Conservation (phyloP, 2,329 filamentous ascomycete species). For the Ascochyta rabiei region DNA sequence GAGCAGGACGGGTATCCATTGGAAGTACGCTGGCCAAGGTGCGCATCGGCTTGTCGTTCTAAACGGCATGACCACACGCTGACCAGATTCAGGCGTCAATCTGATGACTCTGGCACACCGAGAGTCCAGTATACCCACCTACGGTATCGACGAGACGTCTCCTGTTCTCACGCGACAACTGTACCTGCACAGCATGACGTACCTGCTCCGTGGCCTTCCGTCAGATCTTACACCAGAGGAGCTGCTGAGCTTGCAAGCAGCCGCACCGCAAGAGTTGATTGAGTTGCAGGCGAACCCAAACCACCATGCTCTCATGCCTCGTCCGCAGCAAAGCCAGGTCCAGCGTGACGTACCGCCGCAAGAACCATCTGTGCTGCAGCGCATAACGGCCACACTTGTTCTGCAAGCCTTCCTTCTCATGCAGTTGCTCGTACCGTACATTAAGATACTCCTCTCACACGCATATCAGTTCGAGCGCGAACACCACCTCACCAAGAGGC, state of each 20-base stretch:
- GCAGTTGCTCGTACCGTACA: constrained; percentile 67
- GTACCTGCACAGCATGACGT: constrained; percentile 68
- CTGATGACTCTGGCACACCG: constrained; percentile 55
- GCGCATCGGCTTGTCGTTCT: constrained; percentile 1
- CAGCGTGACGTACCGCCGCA: constrained; percentile 15
- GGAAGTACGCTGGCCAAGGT: constrained; percentile 61
- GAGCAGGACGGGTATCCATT: constrained; percentile 51
- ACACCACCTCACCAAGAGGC: constrained; percentile 67
- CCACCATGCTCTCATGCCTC: constrained; percentile 24
- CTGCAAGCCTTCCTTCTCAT: constrained; percentile 65
- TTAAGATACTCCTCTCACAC: constrained; percentile 60
- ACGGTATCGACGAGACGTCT: constrained; percentile 42
- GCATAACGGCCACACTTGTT: constrained; percentile 61
- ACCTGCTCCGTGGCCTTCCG: constrained; percentile 69
- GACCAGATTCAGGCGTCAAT: constrained; percentile 49
- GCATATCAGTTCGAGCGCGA: constrained; percentile 69
- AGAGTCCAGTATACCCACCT: constrained; percentile 49
- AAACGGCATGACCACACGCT: not conserved
- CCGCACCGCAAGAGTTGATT: constrained; percentile 52
- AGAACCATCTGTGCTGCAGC: constrained; percentile 62
- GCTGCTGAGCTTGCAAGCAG: constrained; percentile 56
- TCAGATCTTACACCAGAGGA: constrained; percentile 63
- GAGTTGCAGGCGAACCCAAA: constrained; percentile 19
- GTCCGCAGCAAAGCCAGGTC: constrained; percentile 13
- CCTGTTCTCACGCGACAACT: constrained; percentile 63